phyloP scores from a whole-genome alignment of 2,329 filamentous ascomycete species.

The Venturia nashicola region DNA sequence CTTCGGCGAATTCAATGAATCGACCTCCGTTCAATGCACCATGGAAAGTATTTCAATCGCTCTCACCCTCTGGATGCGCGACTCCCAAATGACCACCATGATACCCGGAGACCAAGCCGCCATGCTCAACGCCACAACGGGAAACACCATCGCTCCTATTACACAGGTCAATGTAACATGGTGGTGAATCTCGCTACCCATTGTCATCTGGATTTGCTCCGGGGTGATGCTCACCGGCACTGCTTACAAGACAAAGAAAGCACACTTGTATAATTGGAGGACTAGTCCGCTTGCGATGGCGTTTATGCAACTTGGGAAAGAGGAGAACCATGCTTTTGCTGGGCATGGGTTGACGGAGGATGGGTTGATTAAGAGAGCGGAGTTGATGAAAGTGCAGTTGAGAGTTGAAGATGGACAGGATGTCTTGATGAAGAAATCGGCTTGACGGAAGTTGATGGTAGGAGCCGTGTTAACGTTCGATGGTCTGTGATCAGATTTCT shows the following conservation, averaged over 20 bases:
- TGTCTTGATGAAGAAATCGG: neutral
- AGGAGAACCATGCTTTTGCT: neutral
- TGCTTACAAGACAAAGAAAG: constrained; percentile 3
- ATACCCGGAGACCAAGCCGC: neutral
- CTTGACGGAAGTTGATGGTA: neutral
- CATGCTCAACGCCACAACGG: neutral
- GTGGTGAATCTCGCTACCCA: constrained; percentile 5
- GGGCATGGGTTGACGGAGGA: neutral
- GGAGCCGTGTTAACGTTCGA: too few species aligned
- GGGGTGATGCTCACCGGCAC: constrained; percentile 8
- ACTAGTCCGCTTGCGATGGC: constrained; percentile 11
- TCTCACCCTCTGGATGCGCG: neutral
- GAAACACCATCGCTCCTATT: neutral
- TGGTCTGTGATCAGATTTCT: too few species aligned
- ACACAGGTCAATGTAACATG: neutral
- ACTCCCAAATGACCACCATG: neutral
- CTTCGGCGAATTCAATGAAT: neutral
- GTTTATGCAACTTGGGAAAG: constrained; percentile 5
- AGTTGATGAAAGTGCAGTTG: constrained; percentile 1
- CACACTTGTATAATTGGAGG: constrained; percentile 7
- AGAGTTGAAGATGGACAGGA: neutral
- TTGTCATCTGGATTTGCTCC: constrained; percentile 2
- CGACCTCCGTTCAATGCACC: neutral
- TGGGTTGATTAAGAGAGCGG: neutral
- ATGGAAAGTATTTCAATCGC: neutral